Evolutionary conservation across 352 stramenopile species (phyloP).

Genomic region (Thalassiosira pacifica): DNA sequence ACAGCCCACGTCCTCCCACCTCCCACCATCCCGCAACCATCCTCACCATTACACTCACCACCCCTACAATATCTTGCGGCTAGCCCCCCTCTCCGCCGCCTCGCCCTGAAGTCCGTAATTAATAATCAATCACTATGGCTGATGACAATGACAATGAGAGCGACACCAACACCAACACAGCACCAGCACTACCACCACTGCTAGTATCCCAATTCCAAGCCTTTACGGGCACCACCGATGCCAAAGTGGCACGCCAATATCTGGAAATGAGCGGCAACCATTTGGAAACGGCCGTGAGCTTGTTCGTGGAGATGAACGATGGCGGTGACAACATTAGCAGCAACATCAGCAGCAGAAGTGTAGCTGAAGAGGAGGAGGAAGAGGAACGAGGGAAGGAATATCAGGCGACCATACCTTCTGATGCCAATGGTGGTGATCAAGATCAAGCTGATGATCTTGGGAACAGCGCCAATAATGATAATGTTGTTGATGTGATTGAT

Average conservation of each 20-base stretch:
- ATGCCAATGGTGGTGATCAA: too few relatives aligned
- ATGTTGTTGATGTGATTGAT: neutral
- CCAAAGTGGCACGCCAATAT: constrained; percentile 62
- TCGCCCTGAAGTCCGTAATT: too few relatives aligned
- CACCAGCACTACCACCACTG: too few relatives aligned
- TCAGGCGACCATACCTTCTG: neutral
- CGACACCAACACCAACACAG: too few relatives aligned
- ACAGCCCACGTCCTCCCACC: too few relatives aligned
- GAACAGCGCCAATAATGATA: neutral
- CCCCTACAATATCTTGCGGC: too few relatives aligned
- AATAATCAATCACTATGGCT: too few relatives aligned
- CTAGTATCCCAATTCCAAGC: constrained; percentile 71
- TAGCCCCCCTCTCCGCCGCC: too few relatives aligned
- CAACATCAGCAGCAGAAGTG: neutral
- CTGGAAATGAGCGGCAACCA: constrained; percentile 81
- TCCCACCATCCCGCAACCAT: too few relatives aligned
- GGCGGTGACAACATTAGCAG: neutral
- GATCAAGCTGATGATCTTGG: neutral
- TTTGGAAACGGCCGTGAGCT: constrained; percentile 63
- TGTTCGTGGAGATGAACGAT: constrained; percentile 7
- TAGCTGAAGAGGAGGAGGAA: neutral
- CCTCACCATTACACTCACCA: too few relatives aligned
- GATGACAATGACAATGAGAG: neutral
- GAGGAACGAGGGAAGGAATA: neutral
- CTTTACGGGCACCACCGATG: constrained; percentile 74